These are phyloP conservation scores for Beauveria sp. DNA, from an alignment of 2,329 filamentous ascomycete species.

Conservation along the genomic window DNA sequence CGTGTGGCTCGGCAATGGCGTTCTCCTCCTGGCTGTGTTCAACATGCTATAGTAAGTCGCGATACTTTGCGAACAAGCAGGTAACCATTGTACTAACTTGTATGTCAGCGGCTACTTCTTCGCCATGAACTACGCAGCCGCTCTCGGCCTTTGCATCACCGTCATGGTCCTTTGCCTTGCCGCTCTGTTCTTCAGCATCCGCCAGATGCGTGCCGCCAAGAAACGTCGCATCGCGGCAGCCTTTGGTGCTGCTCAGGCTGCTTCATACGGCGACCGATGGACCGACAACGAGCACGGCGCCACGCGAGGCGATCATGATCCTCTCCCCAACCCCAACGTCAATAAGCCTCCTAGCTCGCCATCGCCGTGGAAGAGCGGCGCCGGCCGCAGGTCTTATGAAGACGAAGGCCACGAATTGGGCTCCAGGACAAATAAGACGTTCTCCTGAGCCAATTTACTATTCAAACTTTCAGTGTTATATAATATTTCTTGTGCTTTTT, in stretches of 20 bases:
- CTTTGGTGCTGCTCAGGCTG: conserved; percentile 10
- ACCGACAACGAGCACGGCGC: conserved; percentile 3
- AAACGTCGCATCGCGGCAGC: conserved; percentile 14
- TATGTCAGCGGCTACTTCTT: conserved; percentile 46
- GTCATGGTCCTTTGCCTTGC: conserved; percentile 36
- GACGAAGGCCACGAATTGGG: conserved; percentile 23
- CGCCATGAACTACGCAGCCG: conserved; percentile 38
- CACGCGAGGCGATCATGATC: conserved; percentile 13
- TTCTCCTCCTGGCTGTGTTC: conserved; percentile 44
- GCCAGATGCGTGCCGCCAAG: conserved; percentile 20
- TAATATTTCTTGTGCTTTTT: not conserved
- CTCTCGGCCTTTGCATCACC: conserved; percentile 17
- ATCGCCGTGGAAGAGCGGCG: conserved; percentile 21
- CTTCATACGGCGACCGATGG: conserved; percentile 9
- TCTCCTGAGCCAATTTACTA: not conserved
- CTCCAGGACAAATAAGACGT: conserved; percentile 11
- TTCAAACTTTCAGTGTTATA: not conserved
- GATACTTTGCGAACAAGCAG: not conserved
- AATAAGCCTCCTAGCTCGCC: not conserved
- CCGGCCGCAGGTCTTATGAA: conserved; percentile 22
- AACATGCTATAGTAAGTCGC: conserved; percentile 48
- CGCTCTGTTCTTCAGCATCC: conserved; percentile 29
- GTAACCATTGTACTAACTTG: not conserved
- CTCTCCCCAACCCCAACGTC: not conserved
- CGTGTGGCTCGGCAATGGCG: conserved; percentile 47